Evolutionary conservation across 164 flowering plant species (phyloP).

Genomic region (Macadamia tetraphylla): DNA sequence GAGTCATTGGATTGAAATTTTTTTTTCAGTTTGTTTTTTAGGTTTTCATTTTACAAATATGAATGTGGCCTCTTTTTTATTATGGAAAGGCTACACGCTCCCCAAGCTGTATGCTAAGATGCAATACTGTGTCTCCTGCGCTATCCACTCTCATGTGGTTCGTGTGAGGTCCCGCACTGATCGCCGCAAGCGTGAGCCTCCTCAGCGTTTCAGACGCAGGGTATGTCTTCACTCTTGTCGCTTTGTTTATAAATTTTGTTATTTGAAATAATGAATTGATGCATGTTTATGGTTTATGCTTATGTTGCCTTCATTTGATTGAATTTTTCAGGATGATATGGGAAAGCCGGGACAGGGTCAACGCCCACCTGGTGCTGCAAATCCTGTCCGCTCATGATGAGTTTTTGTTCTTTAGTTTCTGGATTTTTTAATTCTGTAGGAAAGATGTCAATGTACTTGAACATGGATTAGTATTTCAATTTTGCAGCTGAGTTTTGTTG

Average conservation of each 20-base stretch:
- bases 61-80: neutral
- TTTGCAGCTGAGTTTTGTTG: too few relatives aligned
- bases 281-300: neutral
- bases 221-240: neutral
- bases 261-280: neutral
- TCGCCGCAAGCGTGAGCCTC: slow-evolving; percentile 6
- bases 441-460: neutral
- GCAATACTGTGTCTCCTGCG: slow-evolving; percentile 24
- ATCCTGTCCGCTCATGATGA: neutral
- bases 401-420: neutral
- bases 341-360: slow-evolving; percentile 1
- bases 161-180: slow-evolving; percentile 6
- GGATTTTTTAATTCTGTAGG: neutral
- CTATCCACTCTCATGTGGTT: slow-evolving; percentile 16
- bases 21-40: neutral
- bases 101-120: slow-evolving; percentile 25
- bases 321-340: neutral
- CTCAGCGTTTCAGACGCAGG: slow-evolving; percentile 5
- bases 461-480: neutral
- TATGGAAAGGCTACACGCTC: slow-evolving; percentile 11
- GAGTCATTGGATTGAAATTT: neutral
- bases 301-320: neutral
- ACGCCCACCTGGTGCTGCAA: neutral
- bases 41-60: neutral
- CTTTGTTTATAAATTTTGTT: neutral